Conservation (phyloP, 202 grass and related monocot species). For the Carex sylvatica region DNA sequence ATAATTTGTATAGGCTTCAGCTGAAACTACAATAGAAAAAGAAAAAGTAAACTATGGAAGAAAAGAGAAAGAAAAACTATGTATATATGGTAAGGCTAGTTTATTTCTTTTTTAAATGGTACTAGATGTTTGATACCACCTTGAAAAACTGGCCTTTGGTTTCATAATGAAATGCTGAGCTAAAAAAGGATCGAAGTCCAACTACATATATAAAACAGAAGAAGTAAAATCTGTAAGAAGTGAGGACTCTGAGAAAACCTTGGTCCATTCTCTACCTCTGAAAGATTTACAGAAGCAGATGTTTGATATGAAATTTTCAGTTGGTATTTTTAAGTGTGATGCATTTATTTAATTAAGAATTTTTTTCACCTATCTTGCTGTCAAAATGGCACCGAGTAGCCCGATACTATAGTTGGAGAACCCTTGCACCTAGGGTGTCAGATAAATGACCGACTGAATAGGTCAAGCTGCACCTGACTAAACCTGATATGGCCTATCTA, state of each 20-base stretch:
- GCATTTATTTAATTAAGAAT: background rate
- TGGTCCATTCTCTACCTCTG: background rate
- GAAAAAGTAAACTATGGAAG: too few species aligned
- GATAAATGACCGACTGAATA: background rate
- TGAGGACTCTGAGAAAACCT: background rate
- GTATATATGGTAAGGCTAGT: too few species aligned
- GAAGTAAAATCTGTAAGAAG: background rate
- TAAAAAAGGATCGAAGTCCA: too few species aligned
- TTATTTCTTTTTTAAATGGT: too few species aligned
- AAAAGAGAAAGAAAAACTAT: too few species aligned
- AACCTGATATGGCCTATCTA: background rate
- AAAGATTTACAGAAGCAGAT: background rate
- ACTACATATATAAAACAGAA: background rate
- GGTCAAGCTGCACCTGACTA: background rate
- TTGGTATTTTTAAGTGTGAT: background rate
- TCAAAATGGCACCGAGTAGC: background rate
- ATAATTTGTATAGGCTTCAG: too few species aligned
- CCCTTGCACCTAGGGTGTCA: background rate
- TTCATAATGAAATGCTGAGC: too few species aligned
- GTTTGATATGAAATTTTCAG: background rate
- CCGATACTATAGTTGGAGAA: background rate
- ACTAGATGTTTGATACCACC: too few species aligned
- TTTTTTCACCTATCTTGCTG: too few species aligned
- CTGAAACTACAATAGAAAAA: too few species aligned
- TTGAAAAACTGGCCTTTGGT: too few species aligned